Percentiles rank a stretch among this genome's conserved stretches.
Evolutionary conservation across 140 eudicot species (phyloP).

Genomic region (Oenanthe javanica): DNA sequence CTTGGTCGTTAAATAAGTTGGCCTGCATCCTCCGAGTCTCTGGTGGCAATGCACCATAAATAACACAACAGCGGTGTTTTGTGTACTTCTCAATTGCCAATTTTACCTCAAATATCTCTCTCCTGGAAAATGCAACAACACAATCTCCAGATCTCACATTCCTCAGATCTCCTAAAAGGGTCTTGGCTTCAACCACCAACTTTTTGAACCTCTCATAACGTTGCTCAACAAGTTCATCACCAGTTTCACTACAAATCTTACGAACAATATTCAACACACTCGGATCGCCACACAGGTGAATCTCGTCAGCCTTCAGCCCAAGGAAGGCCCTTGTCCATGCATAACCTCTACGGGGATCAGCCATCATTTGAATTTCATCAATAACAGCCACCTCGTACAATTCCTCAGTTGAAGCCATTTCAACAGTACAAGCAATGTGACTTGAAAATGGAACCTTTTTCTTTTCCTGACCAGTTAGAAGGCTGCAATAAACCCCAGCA

Average conservation of each 20-base stretch:
- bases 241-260: constrained; percentile 68
- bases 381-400: constrained; percentile 89
- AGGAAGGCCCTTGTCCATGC: constrained; percentile 98
- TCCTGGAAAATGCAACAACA: constrained; percentile 85
- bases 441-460: constrained; percentile 73
- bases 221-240: constrained; percentile 81
- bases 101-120: constrained; percentile 88
- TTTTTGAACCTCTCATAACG: constrained; percentile 84
- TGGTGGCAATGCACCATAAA: constrained; percentile 95
- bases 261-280: constrained; percentile 69
- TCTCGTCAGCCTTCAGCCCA: constrained; percentile 88
- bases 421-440: constrained; percentile 91
- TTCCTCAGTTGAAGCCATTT: constrained; percentile 84
- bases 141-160: constrained; percentile 91
- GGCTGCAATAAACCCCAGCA: constrained; percentile 81
- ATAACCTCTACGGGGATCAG: constrained; percentile 68
- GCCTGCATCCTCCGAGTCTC: constrained; percentile 98
- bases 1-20: constrained; percentile 61
- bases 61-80: constrained; percentile 78
- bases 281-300: constrained; percentile 96
- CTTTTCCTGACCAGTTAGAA: constrained; percentile 86
- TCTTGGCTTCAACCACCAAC: constrained; percentile 89
- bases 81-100: constrained; percentile 84
- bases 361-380: constrained; percentile 96
- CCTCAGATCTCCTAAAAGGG: constrained; percentile 67